phyloP scores from a whole-genome alignment of 805 yeast genomes.

The Suhomyces sp. region DNA sequence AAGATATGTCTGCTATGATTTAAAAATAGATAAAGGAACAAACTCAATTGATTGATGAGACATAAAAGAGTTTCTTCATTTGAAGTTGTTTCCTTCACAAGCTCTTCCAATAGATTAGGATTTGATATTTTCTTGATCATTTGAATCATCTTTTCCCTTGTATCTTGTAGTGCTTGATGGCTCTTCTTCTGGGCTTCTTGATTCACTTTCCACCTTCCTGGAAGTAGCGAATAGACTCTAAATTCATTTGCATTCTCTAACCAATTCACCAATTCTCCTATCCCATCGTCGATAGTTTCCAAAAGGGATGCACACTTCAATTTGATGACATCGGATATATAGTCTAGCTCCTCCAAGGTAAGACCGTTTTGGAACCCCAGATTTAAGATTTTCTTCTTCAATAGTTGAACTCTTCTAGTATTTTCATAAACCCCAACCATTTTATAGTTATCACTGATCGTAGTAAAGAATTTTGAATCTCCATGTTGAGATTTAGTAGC shows the following conservation, averaged over 20 bases:
- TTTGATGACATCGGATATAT: constrained; percentile 20
- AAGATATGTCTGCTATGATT: constrained; percentile 15
- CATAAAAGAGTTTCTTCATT: constrained; percentile 27
- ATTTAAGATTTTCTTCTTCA: constrained; percentile 17
- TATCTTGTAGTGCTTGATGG: constrained; percentile 13
- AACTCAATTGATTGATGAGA: constrained; percentile 24
- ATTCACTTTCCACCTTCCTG: constrained; percentile 12
- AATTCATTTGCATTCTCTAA: constrained; percentile 28
- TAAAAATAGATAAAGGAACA: constrained; percentile 20
- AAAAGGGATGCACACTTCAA: constrained; percentile 17
- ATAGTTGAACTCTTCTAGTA: constrained; percentile 16
- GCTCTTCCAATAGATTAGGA: constrained; percentile 5
- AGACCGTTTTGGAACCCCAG: constrained; percentile 13
- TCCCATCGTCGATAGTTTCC: constrained; percentile 15
- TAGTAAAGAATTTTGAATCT: constrained; percentile 24
- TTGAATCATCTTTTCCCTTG: constrained; percentile 11
- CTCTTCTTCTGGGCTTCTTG: constrained; percentile 14
- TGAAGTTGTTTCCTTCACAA: constrained; percentile 5
- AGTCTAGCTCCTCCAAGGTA: constrained; percentile 24
- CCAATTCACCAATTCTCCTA: constrained; percentile 24
- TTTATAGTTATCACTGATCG: constrained; percentile 27
- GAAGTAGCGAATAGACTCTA: constrained; percentile 20
- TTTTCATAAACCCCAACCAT: constrained; percentile 31
- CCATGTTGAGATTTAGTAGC: constrained; percentile 12
- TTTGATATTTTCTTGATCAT: constrained; percentile 10